A percentile compares a stretch with the other conserved stretches of the same genome.
Evolutionary conservation across 73 alveolate species (phyloP).

Genomic region (Paramecium bursaria): DNA sequence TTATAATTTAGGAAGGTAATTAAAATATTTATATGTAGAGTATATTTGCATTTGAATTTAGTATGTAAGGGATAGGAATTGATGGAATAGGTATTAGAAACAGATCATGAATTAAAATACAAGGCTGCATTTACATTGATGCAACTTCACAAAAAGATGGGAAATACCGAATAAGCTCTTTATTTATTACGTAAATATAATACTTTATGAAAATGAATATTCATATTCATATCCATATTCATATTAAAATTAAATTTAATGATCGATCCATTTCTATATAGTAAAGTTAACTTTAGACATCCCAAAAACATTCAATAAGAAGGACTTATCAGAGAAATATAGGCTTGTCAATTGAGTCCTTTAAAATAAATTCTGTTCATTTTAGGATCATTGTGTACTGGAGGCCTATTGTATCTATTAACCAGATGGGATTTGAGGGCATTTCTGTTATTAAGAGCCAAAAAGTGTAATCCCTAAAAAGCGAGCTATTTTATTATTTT

Average conservation of each 20-base stretch:
- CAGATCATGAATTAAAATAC: not conserved
- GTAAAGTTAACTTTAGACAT: conserved; percentile 42
- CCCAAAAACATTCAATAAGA: conserved; percentile 63
- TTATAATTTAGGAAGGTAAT: conserved; percentile 32
- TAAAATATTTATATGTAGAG: not conserved
- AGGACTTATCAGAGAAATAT: conserved; percentile 48
- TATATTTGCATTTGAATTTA: conserved; percentile 15
- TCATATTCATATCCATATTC: too few relatives aligned
- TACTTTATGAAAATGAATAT: too few relatives aligned
- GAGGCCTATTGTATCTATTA: conserved; percentile 56
- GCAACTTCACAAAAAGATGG: conserved; percentile 1
- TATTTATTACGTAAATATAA: conserved; percentile 12
- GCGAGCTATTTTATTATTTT: conserved; percentile 38
- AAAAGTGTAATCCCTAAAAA: conserved; percentile 1
- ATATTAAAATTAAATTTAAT: conserved; percentile 1
- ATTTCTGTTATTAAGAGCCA: conserved; percentile 39
- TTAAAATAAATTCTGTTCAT: conserved; percentile 7
- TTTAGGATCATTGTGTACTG: conserved; percentile 26
- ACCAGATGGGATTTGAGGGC: conserved; percentile 63
- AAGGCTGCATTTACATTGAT: conserved; percentile 7
- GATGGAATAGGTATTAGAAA: not conserved
- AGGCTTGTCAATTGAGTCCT: conserved; percentile 2
- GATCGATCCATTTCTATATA: conserved; percentile 21
- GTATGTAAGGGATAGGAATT: conserved; percentile 46
- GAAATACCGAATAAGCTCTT: not conserved